Evolutionary conservation across 2,329 filamentous ascomycete genomes (phyloP).

Genomic region (Claviceps arundinis): DNA sequence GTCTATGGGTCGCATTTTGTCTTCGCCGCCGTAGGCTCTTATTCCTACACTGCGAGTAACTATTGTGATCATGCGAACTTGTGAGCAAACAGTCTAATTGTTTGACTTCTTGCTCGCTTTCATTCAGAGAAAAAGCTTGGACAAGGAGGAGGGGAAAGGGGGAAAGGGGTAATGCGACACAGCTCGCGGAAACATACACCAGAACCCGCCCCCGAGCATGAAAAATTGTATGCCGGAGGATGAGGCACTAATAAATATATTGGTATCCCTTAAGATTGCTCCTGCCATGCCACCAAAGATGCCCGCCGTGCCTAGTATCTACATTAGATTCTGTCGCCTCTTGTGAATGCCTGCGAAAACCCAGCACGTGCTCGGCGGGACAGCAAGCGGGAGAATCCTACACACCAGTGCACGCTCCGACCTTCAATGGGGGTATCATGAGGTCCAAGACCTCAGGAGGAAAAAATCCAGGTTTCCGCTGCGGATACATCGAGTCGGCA

Average conservation of each 20-base stretch:
- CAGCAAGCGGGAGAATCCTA: not conserved
- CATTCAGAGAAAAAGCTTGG: too few species aligned
- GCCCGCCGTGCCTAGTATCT: slow-evolving; percentile 41
- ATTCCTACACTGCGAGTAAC: slow-evolving; percentile 35
- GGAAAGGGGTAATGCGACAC: not conserved
- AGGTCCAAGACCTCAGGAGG: slow-evolving; percentile 32
- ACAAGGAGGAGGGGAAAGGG: too few species aligned
- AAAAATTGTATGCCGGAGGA: slow-evolving; percentile 72
- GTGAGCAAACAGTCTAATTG: not conserved
- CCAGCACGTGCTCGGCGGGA: not conserved
- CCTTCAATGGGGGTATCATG: slow-evolving; percentile 38
- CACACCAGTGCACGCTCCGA: slow-evolving; percentile 46
- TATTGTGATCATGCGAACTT: slow-evolving; percentile 13
- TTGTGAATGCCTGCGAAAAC: not conserved
- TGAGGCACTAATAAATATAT: slow-evolving; percentile 57
- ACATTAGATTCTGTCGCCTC: not conserved
- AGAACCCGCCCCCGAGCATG: slow-evolving; percentile 62
- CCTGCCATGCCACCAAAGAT: slow-evolving; percentile 52
- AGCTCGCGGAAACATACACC: slow-evolving; percentile 37
- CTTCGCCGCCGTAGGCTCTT: slow-evolving; percentile 34
- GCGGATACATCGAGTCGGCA: slow-evolving; percentile 12
- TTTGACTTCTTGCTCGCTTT: too few species aligned
- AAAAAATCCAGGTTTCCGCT: slow-evolving; percentile 22
- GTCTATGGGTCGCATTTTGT: slow-evolving; percentile 42
- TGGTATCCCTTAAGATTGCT: slow-evolving; percentile 56